These are phyloP conservation scores for Epichloe sibirici DNA, from an alignment of 2,329 filamentous ascomycete genomes.

Conservation along the genomic window DNA sequence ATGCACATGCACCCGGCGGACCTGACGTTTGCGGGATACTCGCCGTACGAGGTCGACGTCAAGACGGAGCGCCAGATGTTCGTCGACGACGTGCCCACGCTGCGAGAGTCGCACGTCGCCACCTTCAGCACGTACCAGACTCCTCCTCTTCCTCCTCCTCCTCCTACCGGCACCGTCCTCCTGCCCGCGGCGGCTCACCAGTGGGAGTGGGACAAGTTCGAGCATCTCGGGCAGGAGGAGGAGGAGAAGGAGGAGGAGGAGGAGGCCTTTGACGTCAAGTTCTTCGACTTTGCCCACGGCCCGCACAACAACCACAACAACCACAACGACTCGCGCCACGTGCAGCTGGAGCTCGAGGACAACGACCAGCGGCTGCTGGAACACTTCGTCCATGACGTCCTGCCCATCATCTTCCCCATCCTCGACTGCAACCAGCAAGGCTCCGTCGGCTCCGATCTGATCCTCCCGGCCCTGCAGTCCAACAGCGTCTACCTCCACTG, in stretches of 20 bases:
- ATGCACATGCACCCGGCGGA: constrained; percentile 52
- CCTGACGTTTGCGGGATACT: constrained; percentile 45
- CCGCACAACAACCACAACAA: constrained; percentile 30
- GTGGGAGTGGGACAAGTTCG: too few relatives aligned
- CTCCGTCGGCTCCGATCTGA: constrained; percentile 65
- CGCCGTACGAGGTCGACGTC: constrained; percentile 88
- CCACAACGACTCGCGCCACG: constrained; percentile 48
- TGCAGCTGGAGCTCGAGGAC: constrained; percentile 74
- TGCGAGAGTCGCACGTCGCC: constrained; percentile 76
- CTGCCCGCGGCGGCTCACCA: constrained; percentile 27
- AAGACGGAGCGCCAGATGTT: constrained; percentile 93
- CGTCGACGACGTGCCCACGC: constrained; percentile 77
- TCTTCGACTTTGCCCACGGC: constrained; percentile 70
- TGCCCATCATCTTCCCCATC: constrained; percentile 84
- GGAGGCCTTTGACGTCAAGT: constrained; percentile 60
- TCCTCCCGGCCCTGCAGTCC: constrained; percentile 75
- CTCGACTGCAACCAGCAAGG: constrained; percentile 83
- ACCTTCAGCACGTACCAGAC: constrained; percentile 87
- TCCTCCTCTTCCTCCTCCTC: constrained; percentile 63
- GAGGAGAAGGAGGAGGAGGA: constrained; percentile 38
- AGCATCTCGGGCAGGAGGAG: constrained; percentile 32
- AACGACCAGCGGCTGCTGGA: constrained; percentile 76
- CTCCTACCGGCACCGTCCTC: constrained; percentile 48
- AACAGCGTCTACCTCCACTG: constrained; percentile 94
- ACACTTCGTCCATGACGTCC: constrained; percentile 80